A percentile compares a stretch with the other conserved stretches of the same genome.
phyloP scores from a whole-genome alignment of 2,329 filamentous ascomycete species.

The Colletotrichum camelliae region DNA sequence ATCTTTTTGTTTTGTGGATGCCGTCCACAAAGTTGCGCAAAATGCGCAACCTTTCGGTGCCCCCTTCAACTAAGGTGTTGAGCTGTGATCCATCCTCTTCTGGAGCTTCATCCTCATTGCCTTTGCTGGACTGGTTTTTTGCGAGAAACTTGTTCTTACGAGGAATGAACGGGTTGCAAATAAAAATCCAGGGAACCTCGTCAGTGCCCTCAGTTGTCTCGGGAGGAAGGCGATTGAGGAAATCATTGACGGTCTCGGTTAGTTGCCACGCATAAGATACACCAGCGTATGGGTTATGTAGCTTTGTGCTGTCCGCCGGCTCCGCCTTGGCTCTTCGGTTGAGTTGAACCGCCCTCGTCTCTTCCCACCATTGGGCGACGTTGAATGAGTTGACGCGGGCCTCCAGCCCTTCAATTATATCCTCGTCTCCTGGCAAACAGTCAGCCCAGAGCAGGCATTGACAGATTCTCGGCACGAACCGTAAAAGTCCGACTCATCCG shows the following conservation, averaged over 20 bases:
- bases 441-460: neutral
- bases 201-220: slow-evolving; percentile 56
- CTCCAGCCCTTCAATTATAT: slow-evolving; percentile 52
- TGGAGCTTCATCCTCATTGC: slow-evolving; percentile 55
- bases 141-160: slow-evolving; percentile 37
- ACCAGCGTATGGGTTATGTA: slow-evolving; percentile 67
- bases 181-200: slow-evolving; percentile 72
- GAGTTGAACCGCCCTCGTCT: slow-evolving; percentile 26
- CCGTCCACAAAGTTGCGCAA: slow-evolving; percentile 53
- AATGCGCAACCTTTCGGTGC: slow-evolving; percentile 53
- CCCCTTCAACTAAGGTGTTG: slow-evolving; percentile 55
- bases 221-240: slow-evolving; percentile 73
- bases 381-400: slow-evolving; percentile 57
- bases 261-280: slow-evolving; percentile 64
- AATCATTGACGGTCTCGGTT: slow-evolving; percentile 66
- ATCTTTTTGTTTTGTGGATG: slow-evolving; percentile 43
- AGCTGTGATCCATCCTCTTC: slow-evolving; percentile 51
- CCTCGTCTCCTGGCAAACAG: slow-evolving; percentile 55
- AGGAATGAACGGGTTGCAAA: slow-evolving; percentile 66
- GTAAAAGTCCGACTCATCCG: slow-evolving; percentile 27
- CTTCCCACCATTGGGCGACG: slow-evolving; percentile 52
- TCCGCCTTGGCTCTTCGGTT: neutral
- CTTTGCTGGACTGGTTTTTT: slow-evolving; percentile 42
- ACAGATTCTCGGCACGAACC: slow-evolving; percentile 22
- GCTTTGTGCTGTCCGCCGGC: slow-evolving; percentile 23